Evolutionary conservation across 176 grass and related monocot genomes (phyloP), one percentile per base, ranked within the genome.

Genomic region (Musa beccarii): DNA sequence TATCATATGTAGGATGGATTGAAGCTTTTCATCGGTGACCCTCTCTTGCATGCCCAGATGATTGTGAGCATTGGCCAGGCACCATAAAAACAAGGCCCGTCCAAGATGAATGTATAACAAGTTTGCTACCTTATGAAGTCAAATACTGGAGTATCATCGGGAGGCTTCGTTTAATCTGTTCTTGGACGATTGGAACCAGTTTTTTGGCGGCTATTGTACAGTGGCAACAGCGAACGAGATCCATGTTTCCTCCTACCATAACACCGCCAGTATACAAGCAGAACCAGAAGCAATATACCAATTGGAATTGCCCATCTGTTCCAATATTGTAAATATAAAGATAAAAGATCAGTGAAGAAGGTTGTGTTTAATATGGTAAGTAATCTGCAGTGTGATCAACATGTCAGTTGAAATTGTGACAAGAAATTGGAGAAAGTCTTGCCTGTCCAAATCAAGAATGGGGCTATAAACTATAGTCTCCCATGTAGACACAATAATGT

Each of bases 361-460:
- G 8, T 61, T 15, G 17, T 19, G n/a, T n/a, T 43, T 43, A 43
- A 43, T 43, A 43, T 43, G 34, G 34, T 9, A 21, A 20, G 15
- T 13, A 61, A 61, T 61, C 17, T 61, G 57, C 17, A 20, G n/a
- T 61, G n/a, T 12, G 20, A 24, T 65, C 11, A 43, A 43, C 3
- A 11, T 26, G 21, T 24, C 11, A 66, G 12, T 25, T 25, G 5
- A 43, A 59, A 20, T 4, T 43, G 6, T 43, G 34, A 59, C 0
- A 51, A 8, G 0, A 75, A 75, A 21, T 15, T 15, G 14, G 20
- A 25, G 43, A 50, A 68, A 24, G 73, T 6, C 75, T 57, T 75
- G 82, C 95, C 95, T 89, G 73, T 93, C 95, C 49, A 93, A 80
- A 82, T 98, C 95, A 81, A 98, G 95, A 79, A 98, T 15, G 68